These are phyloP conservation scores for Clonostachys rosea DNA, from an alignment of 2,329 filamentous ascomycete species.

Conservation along the genomic window DNA sequence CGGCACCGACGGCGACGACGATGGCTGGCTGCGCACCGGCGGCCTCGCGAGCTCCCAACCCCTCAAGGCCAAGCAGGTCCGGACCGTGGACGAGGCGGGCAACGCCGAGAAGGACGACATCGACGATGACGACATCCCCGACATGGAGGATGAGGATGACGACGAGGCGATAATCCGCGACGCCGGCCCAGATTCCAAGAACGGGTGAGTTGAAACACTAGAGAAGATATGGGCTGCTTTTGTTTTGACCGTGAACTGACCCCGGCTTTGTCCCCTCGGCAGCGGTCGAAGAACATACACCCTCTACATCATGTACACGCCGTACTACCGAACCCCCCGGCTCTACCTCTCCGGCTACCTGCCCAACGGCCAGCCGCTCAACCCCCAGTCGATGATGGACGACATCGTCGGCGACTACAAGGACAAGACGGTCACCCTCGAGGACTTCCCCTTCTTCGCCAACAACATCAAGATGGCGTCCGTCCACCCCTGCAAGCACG, in stretches of 20 bases:
- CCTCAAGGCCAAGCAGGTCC: slow-evolving; percentile 72
- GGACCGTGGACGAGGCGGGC: slow-evolving; percentile 84
- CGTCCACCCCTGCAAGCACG: slow-evolving; percentile 96
- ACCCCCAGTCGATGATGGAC: slow-evolving; percentile 88
- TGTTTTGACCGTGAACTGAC: too few relatives aligned
- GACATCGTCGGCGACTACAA: slow-evolving; percentile 96
- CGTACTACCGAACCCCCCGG: slow-evolving; percentile 93
- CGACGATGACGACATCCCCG: slow-evolving; percentile 79
- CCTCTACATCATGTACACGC: slow-evolving; percentile 96
- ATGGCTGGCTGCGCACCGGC: slow-evolving; percentile 89
- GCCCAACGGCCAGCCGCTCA: slow-evolving; percentile 72
- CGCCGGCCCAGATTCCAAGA: slow-evolving; percentile 41
- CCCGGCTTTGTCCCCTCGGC: background rate
- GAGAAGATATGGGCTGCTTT: too few relatives aligned
- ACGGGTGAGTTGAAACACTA: slow-evolving; percentile 26
- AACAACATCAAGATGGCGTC: slow-evolving; percentile 92
- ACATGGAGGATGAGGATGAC: slow-evolving; percentile 98
- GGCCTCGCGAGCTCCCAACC: slow-evolving; percentile 72
- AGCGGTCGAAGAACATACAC: slow-evolving; percentile 91
- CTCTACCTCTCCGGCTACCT: slow-evolving; percentile 92
- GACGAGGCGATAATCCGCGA: slow-evolving; percentile 95
- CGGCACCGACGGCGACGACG: slow-evolving; percentile 59
- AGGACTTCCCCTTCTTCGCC: slow-evolving; percentile 94
- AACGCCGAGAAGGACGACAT: slow-evolving; percentile 73
- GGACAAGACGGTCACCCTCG: slow-evolving; percentile 96